Base-by-base conservation (phyloP, 1,284 basidiomycete genomes). In the Rhodotorula sp. region DNA sequence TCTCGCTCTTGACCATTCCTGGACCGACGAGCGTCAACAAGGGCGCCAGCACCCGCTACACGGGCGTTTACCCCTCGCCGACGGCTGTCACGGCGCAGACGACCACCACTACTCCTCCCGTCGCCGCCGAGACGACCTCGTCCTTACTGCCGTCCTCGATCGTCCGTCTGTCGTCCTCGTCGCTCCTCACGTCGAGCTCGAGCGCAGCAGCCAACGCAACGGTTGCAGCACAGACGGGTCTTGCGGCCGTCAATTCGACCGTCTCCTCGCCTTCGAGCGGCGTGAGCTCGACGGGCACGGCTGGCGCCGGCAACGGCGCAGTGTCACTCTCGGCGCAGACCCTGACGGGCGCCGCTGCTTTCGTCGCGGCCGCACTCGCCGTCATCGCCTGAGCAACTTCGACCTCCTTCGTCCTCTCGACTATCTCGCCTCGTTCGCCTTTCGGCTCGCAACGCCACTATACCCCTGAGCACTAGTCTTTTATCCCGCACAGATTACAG, bases 1-100 rank as follows among this genome's bases (percentile, higher is more conserved):
- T 66, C n/a, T 58, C 69, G 1, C 62, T 75, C 54, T 25, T 66
- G 27, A 66, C 69, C 7, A 74, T 74, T 54, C n/a, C 71, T 0
- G 65, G 45, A 9, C 69, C 74, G 1, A 75, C 72, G 0, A 53
- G 67, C 19, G 73, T 72, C 12, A 68, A 73, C 54, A 1, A 2
- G 5, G 69, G 48, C 44, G 71, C 66, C 0, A 67, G 72, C 16
- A 55, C 50, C 41, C 17, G 27, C 16, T 64, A 54, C 34, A 55
- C 41, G 12, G 70, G 70, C 45, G 62, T 46, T 16, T 42, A 64
- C 16, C 72, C 74, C 1, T 41, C 50, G 7, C 64, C 74, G 3
- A 75, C 74, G 2, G 72, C 74, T 34, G 34, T 34, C 34, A 34
- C 34, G 34, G 34, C 34, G 34, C 34, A 34, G 34, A 34, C 34